Base-by-base conservation (phyloP, 1,284 basidiomycete species). In the Schizophyllum amplum region DNA sequence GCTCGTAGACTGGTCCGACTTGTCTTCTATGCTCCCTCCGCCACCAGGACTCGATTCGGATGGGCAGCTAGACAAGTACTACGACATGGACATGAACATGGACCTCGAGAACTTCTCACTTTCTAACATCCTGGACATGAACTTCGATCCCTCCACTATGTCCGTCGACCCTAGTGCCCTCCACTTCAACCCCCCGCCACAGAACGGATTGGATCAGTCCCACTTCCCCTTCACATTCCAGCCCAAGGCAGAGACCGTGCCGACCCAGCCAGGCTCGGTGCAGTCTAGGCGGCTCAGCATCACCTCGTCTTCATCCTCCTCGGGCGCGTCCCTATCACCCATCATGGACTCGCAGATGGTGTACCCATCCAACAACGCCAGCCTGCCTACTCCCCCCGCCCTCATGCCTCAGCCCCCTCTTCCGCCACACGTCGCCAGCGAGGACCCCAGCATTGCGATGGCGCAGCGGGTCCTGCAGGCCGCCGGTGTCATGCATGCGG, bases 81-180 rank as follows among this genome's bases (percentile, higher is more conserved):
- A 33, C 49, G 54, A 51, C 47, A 63, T 64, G 47, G 76, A 80
- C 46, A 65, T 78, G 53, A 42, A 51, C 33, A 67, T 78, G 59
- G 78, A 81, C 52, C 48, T 22, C 20, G 20, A 22, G 21, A 24
- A 50, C 24, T 50, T 50, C 48, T 42, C 33, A 2, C 81, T 83
- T 59, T 70, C 71, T 58, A 69, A 72, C 69, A 64, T 72, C 24
- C 70, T 72, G 70, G 78, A 82, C 67, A 76, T 87, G 67, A 82
- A 86, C 63, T 80, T 84, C 57, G 70, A 71, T 59, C 70, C 77
- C 23, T 67, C 75, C 4, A 76, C 52, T 1, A 54, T 82, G 63
- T 75, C 78, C 1, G 76, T 88, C 57, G 83, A 89, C 60, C 85
- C 87, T 13, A 81, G 72, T 61, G 71, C 78, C 6, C 69, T 87